phyloP scores from a whole-genome alignment of 495 filamentous ascomycete species.

The Cenococcum geophilum region DNA sequence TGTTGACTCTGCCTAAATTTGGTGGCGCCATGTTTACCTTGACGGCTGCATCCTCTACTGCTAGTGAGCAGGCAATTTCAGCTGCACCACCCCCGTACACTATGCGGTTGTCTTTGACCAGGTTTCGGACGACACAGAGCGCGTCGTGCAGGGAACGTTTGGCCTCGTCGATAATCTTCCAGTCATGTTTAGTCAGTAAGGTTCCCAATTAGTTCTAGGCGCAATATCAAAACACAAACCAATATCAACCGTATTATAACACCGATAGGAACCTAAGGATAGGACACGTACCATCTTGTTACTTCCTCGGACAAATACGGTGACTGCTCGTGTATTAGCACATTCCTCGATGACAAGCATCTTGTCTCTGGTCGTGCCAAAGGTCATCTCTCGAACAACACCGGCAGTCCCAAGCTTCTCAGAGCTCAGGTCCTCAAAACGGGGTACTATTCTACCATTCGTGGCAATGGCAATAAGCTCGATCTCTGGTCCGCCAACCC shows the following conservation, averaged over 20 bases:
- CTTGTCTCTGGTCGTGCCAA: constrained; percentile 96
- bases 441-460: constrained; percentile 92
- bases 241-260: background rate
- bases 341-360: constrained; percentile 99
- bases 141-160: constrained; percentile 97
- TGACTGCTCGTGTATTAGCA: constrained; percentile 94
- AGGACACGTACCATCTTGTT: constrained; percentile 86
- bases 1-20: background rate
- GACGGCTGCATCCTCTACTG: constrained; percentile 90
- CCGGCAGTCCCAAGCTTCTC: constrained; percentile 90
- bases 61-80: constrained; percentile 94
- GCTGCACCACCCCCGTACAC: constrained; percentile 98
- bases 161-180: constrained; percentile 96
- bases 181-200: constrained; percentile 30
- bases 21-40: constrained; percentile 47
- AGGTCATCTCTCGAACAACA: constrained; percentile 86
- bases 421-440: constrained; percentile 87
- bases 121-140: constrained; percentile 93
- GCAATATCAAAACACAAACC: background rate
- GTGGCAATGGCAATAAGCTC: constrained; percentile 98
- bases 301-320: constrained; percentile 89
- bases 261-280: constrained; percentile 8
- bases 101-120: constrained; percentile 91
- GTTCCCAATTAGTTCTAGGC: background rate
- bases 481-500: constrained; percentile 98